A percentile compares a stretch with the other conserved stretches of the same genome.
Conservation (phyloP, 1,139 yeast genomes). For the Taiozyma sp. region DNA sequence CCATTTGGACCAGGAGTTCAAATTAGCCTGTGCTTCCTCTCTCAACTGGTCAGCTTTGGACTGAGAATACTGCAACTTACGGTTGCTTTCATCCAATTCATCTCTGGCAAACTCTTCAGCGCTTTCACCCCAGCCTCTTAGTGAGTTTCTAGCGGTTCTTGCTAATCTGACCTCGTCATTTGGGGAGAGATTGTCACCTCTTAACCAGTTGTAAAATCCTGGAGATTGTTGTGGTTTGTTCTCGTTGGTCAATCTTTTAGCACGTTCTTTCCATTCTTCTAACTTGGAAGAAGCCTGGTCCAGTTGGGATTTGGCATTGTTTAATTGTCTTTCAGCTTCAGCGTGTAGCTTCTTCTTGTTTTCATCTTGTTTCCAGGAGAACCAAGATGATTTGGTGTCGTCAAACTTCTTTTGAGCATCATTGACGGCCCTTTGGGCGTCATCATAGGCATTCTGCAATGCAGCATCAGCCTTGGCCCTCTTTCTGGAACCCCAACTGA, state of each 20-base stretch:
- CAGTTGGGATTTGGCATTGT: constrained; percentile 23
- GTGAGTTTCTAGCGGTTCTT: constrained; percentile 27
- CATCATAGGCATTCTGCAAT: constrained; percentile 19
- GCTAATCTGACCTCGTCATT: constrained; percentile 25
- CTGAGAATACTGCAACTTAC: constrained; percentile 10
- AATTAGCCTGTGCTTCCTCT: constrained; percentile 8
- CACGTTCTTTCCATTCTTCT: constrained; percentile 22
- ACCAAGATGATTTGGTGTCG: constrained; percentile 26
- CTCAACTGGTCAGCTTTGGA: constrained; percentile 10
- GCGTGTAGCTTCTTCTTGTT: constrained; percentile 23
- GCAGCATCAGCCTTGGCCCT: constrained; percentile 18
- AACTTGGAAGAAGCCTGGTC: constrained; percentile 22
- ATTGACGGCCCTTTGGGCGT: constrained; percentile 19
- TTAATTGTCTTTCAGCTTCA: constrained; percentile 25
- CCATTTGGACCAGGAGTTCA: constrained; percentile 22
- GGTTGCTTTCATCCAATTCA: constrained; percentile 29
- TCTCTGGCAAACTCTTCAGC: constrained; percentile 37
- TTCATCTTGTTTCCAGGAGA: constrained; percentile 22
- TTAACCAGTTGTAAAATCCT: constrained; percentile 24
- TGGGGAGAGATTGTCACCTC: constrained; percentile 17
- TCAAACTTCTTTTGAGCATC: constrained; percentile 24
- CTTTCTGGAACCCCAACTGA: constrained; percentile 13
- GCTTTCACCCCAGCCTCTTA: constrained; percentile 41
- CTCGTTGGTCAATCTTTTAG: constrained; percentile 12
- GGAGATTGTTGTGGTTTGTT: not conserved